These are phyloP conservation scores for Ustilago nuda DNA, from an alignment of 1,284 basidiomycete genomes.

Conservation along the genomic window DNA sequence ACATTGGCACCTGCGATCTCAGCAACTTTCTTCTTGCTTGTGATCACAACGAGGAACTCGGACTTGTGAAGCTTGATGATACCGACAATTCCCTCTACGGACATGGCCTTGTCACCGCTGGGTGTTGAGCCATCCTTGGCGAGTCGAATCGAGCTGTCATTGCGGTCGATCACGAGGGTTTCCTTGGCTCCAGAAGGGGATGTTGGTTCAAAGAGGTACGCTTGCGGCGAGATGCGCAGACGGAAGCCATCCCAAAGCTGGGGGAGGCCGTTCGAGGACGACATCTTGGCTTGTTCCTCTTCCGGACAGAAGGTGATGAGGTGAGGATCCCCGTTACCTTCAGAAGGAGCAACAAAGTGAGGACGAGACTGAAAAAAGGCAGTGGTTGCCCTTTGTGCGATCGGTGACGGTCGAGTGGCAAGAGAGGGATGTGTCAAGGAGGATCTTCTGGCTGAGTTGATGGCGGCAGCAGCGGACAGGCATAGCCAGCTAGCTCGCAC, in stretches of 20 bases:
- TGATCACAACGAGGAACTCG: conserved; percentile 92
- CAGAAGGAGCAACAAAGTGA: background rate
- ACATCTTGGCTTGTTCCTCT: conserved; percentile 12
- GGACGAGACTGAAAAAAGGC: background rate
- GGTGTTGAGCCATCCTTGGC: conserved; percentile 21
- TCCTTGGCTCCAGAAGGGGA: conserved; percentile 17
- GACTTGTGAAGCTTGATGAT: conserved; percentile 62
- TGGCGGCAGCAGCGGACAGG: background rate
- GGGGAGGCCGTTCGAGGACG: conserved; percentile 33
- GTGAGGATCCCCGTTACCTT: background rate
- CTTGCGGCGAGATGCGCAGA: conserved; percentile 34
- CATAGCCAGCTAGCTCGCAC: background rate
- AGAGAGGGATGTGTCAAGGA: background rate
- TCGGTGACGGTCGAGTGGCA: background rate
- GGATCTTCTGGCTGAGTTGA: background rate
- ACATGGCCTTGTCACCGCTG: conserved; percentile 46
- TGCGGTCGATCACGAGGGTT: conserved; percentile 42
- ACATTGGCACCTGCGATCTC: conserved; percentile 85
- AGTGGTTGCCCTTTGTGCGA: background rate
- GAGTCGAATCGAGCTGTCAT: conserved; percentile 38
- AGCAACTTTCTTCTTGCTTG: conserved; percentile 82
- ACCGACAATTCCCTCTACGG: conserved; percentile 61
- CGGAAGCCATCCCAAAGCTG: conserved; percentile 43
- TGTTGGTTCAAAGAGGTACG: conserved; percentile 46
- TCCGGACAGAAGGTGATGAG: background rate